Evolutionary conservation across 192 early-diverging fungal species (phyloP).

Genomic region (Coemansia brasiliensis): DNA sequence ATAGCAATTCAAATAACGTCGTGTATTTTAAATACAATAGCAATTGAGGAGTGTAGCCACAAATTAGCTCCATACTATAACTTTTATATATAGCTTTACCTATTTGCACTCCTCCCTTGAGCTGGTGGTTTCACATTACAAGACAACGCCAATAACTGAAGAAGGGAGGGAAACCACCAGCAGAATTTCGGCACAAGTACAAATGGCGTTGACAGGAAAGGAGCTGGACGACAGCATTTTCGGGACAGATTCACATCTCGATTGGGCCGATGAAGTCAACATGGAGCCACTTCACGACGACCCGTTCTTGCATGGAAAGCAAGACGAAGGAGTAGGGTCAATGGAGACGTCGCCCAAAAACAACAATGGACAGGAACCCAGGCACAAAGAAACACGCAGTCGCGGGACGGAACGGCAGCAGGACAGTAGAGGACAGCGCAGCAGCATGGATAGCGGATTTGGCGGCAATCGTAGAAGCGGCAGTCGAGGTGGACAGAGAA

Average conservation of each 20-base stretch:
- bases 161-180: slow-evolving; percentile 1
- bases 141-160: too few species aligned
- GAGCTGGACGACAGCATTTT: slow-evolving; percentile 56
- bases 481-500: slow-evolving; percentile 14
- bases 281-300: slow-evolving; percentile 23
- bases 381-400: not conserved
- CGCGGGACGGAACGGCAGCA: slow-evolving; percentile 6
- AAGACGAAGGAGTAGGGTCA: slow-evolving; percentile 17
- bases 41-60: too few species aligned
- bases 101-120: not conserved
- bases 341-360: slow-evolving; percentile 19
- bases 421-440: slow-evolving; percentile 6
- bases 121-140: slow-evolving; percentile 1
- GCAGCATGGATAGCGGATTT: slow-evolving; percentile 5
- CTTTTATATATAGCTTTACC: too few species aligned
- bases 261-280: slow-evolving; percentile 53
- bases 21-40: too few species aligned
- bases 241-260: slow-evolving; percentile 41
- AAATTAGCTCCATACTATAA: too few species aligned
- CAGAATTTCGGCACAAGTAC: not conserved
- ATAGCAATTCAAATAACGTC: too few species aligned
- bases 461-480: slow-evolving; percentile 7
- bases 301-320: slow-evolving; percentile 4
- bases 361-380: slow-evolving; percentile 4
- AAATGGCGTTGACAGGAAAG: slow-evolving; percentile 44